Evolutionary conservation across 1,284 basidiomycete species (phyloP), one percentile per base, ranked within the genome.

Genomic region (Laetiporus sulphureus): DNA sequence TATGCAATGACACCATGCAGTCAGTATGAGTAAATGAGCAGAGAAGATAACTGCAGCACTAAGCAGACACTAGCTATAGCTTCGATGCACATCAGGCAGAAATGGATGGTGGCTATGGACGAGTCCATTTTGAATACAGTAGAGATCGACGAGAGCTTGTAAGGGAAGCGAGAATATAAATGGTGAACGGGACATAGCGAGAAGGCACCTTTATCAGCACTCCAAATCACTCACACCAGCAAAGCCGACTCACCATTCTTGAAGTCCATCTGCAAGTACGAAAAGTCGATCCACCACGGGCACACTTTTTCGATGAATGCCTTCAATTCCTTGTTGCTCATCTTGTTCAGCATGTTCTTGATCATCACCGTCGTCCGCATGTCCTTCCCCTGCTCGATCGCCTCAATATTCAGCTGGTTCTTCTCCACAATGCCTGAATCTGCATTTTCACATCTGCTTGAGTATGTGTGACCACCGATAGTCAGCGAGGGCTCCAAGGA

Each of bases 331-430:
- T 68, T 71, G 60, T 89, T 83, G 41, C 72, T 83, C 83, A 91
- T 86, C 64, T 90, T 90, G 63, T 91, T 91, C 2, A 89, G 88
- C 32, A 92, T 86, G 55, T 92, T 92, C 65, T 90, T 87, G 49
- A 87, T 80, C 87, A 90, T 90, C 36, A 88, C 77, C 10, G 88
- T 91, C 18, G 88, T 91, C 30, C 89, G 71, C 24, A 82, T 88
- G 54, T 92, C 89, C 41, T 72, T 60, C 0, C 90, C 89, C 24
- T 71, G 73, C 59, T 83, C 83, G 54, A 92, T 89, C 43, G 70
- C 69, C 23, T 65, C 70, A 21, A 90, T 61, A 56, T 87, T 78
- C 21, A 92, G 63, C 50, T 77, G 73, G 55, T 91, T 90, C 46
- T 75, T 70, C 53, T 80, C 75, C 5, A 69, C 65, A 53, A 57